These are phyloP conservation scores for Apophysomyces sp. DNA, from an alignment of 371 early-diverging fungal species.

Conservation along the genomic window DNA sequence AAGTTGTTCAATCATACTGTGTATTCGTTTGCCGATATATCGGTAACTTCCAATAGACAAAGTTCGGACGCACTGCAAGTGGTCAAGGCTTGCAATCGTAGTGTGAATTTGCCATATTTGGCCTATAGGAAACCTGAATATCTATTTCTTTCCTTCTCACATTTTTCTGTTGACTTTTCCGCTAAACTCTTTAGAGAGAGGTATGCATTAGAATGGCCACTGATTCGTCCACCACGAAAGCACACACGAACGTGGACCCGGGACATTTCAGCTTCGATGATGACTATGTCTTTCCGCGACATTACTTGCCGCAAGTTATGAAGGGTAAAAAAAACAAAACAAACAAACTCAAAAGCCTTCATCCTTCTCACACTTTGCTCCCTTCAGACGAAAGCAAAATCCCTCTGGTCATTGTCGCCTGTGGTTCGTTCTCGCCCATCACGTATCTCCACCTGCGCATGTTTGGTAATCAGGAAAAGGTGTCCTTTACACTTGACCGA, in stretches of 20 bases:
- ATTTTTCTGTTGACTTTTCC: background rate
- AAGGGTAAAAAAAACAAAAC: constrained; percentile 15
- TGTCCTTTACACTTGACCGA: background rate
- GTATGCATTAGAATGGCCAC: constrained; percentile 3
- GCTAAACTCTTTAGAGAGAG: background rate
- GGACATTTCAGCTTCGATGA: constrained; percentile 9
- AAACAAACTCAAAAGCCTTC: no score
- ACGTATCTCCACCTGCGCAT: constrained; percentile 97
- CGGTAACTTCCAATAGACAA: no score
- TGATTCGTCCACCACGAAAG: background rate
- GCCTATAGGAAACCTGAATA: background rate
- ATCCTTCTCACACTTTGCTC: background rate
- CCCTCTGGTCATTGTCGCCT: constrained; percentile 94
- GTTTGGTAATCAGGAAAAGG: constrained; percentile 79
- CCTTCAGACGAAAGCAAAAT: constrained; percentile 73
- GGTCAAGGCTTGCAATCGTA: no score
- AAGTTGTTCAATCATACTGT: no score
- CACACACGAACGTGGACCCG: constrained; percentile 1
- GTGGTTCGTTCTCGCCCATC: constrained; percentile 97
- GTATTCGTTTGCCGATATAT: no score
- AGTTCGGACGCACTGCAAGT: no score
- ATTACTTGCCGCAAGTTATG: constrained; percentile 18
- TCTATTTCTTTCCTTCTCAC: background rate
- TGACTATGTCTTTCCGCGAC: constrained; percentile 22
- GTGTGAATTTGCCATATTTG: no score